A percentile compares a stretch with the other conserved stretches of the same genome.
These are phyloP conservation scores for Eragrostis curvula DNA, from an alignment of 176 grass and related monocot species.

Conservation along the genomic window DNA sequence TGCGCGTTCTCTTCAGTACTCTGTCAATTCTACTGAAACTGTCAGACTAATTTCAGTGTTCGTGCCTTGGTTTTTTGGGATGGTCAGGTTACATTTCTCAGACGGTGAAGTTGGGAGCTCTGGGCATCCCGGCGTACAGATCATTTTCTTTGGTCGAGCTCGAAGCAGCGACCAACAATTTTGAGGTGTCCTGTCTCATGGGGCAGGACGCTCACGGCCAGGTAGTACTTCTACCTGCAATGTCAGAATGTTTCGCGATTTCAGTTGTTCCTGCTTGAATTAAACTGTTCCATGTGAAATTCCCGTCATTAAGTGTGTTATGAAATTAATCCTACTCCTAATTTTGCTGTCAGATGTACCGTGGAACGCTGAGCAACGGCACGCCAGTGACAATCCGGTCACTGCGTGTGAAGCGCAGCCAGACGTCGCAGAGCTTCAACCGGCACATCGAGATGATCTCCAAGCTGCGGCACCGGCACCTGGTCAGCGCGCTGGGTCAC, in stretches of 20 bases:
- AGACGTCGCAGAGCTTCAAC: conserved; percentile 65
- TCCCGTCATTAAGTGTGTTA: neutral
- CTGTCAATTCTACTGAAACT: neutral
- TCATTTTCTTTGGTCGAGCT: conserved; percentile 82
- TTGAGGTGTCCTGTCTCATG: conserved; percentile 61
- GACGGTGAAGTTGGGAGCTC: conserved; percentile 65
- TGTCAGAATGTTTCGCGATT: neutral
- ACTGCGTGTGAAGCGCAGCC: conserved; percentile 57
- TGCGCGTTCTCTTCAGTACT: too few relatives aligned
- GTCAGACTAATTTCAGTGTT: neutral
- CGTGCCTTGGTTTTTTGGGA: conserved; percentile 21
- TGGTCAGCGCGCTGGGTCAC: conserved; percentile 82
- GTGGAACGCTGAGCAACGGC: conserved; percentile 64
- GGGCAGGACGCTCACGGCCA: conserved; percentile 73
- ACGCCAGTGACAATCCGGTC: conserved; percentile 64
- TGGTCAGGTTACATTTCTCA: conserved; percentile 76
- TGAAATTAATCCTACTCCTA: neutral
- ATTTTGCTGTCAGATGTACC: conserved; percentile 56
- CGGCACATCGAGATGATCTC: conserved; percentile 84
- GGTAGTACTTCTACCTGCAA: conserved; percentile 39
- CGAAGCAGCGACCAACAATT: conserved; percentile 76
- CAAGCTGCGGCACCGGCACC: conserved; percentile 73
- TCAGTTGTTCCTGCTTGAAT: neutral
- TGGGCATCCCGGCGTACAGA: conserved; percentile 70
- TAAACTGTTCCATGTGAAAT: neutral